Evolutionary conservation across 1,284 basidiomycete genomes (phyloP).

Genomic region (Uromyces viciae-fabae): DNA sequence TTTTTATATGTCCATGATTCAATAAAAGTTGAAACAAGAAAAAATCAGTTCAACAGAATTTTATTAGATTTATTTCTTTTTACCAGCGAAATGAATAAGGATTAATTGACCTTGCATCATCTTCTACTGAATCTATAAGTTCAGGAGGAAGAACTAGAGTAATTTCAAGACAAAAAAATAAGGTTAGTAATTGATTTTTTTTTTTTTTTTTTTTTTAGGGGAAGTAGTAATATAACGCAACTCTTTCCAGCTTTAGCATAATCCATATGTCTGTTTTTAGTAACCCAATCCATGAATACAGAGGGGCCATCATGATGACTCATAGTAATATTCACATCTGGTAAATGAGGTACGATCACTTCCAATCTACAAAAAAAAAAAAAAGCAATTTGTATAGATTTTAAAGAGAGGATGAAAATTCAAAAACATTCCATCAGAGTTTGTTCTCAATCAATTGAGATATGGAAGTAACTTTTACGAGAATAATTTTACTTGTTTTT

Average conservation of each 20-base stretch:
- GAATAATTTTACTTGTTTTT: too few species aligned
- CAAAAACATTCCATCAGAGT: neutral
- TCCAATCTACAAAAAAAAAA: slow-evolving; percentile 21
- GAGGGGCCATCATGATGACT: slow-evolving; percentile 49
- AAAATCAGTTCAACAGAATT: neutral
- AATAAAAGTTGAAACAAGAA: neutral
- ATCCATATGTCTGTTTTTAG: slow-evolving; percentile 41
- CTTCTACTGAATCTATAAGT: slow-evolving; percentile 46
- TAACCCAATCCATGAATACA: slow-evolving; percentile 46
- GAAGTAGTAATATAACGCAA: neutral
- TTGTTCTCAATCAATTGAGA: neutral
- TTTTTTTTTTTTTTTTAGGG: neutral
- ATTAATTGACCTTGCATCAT: slow-evolving; percentile 46
- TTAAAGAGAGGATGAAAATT: neutral
- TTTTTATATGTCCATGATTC: neutral
- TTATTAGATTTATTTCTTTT: neutral
- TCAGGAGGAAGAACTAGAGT: slow-evolving; percentile 32
- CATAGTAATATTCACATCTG: slow-evolving; percentile 49
- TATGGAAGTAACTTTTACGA: too few species aligned
- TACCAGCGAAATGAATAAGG: neutral
- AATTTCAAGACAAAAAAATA: neutral
- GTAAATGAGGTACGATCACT: slow-evolving; percentile 35
- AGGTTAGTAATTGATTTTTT: neutral
- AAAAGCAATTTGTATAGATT: neutral
- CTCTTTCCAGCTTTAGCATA: slow-evolving; percentile 39